These are phyloP conservation scores for Alternaria triticimaculans DNA, from an alignment of 2,329 filamentous ascomycete species.

Conservation along the genomic window DNA sequence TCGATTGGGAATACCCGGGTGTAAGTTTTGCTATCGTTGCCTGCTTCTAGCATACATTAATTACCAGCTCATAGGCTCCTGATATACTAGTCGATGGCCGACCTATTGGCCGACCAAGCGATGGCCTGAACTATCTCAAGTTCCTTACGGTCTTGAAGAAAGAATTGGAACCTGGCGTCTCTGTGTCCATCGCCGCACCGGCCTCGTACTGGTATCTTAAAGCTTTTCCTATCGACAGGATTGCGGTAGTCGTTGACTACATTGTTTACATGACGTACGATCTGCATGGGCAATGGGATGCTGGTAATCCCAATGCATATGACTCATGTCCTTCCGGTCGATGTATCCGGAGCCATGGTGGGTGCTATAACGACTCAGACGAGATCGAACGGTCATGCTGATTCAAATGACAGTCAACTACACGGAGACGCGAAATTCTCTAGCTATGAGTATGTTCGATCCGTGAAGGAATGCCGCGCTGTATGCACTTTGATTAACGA, in stretches of 20 bases:
- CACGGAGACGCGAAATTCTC: slow-evolving; percentile 44
- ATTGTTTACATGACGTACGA: slow-evolving; percentile 46
- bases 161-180: slow-evolving; percentile 1
- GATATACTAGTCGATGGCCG: slow-evolving; percentile 24
- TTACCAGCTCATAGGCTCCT: slow-evolving; percentile 12
- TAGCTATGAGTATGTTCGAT: slow-evolving; percentile 38
- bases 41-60: neutral
- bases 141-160: slow-evolving; percentile 22
- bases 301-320: slow-evolving; percentile 34
- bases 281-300: slow-evolving; percentile 54
- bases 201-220: slow-evolving; percentile 43
- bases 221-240: slow-evolving; percentile 29
- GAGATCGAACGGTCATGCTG: too few species aligned
- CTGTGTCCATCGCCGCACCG: slow-evolving; percentile 35
- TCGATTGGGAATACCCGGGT: slow-evolving; percentile 57
- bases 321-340: slow-evolving; percentile 38
- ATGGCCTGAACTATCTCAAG: slow-evolving; percentile 46
- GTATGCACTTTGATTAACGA: too few species aligned
- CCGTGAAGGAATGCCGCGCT: too few species aligned
- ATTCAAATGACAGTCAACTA: slow-evolving; percentile 34
- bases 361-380: too few species aligned
- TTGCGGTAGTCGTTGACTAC: slow-evolving; percentile 32
- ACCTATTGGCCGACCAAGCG: slow-evolving; percentile 1
- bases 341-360: slow-evolving; percentile 39
- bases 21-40: neutral